A percentile compares a stretch with the other conserved stretches of the same genome.
phyloP scores from a whole-genome alignment of 257 asterid species.

The Datura wrightii region DNA sequence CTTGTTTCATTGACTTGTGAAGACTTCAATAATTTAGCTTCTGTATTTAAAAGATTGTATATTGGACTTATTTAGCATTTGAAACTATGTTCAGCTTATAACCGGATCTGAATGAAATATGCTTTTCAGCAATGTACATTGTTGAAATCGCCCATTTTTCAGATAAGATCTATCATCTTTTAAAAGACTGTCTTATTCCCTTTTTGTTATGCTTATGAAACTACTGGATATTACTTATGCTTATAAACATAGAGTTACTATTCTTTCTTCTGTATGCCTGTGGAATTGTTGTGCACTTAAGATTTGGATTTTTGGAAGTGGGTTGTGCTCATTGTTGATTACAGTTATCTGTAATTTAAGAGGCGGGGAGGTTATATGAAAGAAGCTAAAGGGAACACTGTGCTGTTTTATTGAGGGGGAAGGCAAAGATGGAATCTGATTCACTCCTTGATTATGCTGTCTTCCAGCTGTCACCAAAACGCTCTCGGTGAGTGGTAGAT shows the following conservation, averaged over 20 bases:
- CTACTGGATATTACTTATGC: neutral
- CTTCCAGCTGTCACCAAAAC: conserved; percentile 87
- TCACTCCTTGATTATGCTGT: conserved; percentile 82
- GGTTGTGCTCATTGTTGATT: neutral
- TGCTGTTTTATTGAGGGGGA: conserved; percentile 37
- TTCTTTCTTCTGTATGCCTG: too few species aligned
- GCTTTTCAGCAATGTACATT: conserved; percentile 18
- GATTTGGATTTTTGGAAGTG: conserved; percentile 24
- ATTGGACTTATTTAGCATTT: conserved; percentile 34
- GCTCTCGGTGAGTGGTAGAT: conserved; percentile 61
- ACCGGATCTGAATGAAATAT: conserved; percentile 61
- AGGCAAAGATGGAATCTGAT: conserved; percentile 64
- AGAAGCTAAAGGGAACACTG: conserved; percentile 36
- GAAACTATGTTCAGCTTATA: conserved; percentile 33
- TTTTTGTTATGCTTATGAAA: conserved; percentile 1
- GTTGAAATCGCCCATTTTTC: neutral
- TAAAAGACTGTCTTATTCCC: neutral
- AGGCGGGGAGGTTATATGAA: conserved; percentile 45
- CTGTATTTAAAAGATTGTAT: conserved; percentile 25
- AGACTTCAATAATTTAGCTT: conserved; percentile 18
- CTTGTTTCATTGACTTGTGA: neutral
- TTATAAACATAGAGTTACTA: neutral
- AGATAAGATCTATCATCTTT: conserved; percentile 33
- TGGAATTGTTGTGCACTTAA: neutral
- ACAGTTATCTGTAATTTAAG: conserved; percentile 18